Percentiles rank a stretch among this genome's conserved stretches.
phyloP scores from a whole-genome alignment of 1,139 yeast genomes.

The Zygoascus meyerae region DNA sequence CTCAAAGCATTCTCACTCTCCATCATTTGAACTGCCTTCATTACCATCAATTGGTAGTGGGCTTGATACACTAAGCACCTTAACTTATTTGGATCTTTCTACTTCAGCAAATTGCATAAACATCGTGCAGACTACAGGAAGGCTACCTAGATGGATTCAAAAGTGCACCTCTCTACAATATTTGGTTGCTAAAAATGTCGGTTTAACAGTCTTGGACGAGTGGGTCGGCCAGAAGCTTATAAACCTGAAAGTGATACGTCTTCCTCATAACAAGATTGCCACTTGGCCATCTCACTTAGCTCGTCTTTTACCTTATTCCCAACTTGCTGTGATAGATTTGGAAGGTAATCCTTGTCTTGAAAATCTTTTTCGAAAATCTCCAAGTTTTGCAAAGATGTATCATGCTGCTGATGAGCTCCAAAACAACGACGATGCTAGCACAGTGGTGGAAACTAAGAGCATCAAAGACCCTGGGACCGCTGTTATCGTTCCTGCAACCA shows the following conservation, averaged over 20 bases:
- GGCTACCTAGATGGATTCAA: slow-evolving; percentile 29
- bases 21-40: slow-evolving; percentile 5
- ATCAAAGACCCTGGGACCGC: background rate
- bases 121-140: slow-evolving; percentile 24
- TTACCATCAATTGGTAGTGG: slow-evolving; percentile 5
- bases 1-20: background rate
- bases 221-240: slow-evolving; percentile 27
- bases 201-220: slow-evolving; percentile 27
- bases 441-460: background rate
- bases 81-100: slow-evolving; percentile 27
- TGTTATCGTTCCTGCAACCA: background rate
- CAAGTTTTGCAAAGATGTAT: slow-evolving; percentile 15
- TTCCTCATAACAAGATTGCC: slow-evolving; percentile 26
- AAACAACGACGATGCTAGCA: background rate
- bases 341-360: slow-evolving; percentile 33
- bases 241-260: slow-evolving; percentile 24
- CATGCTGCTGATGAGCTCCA: slow-evolving; percentile 6
- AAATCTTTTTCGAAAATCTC: slow-evolving; percentile 20
- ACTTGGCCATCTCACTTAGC: slow-evolving; percentile 32
- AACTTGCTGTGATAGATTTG: slow-evolving; percentile 25
- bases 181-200: slow-evolving; percentile 25
- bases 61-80: slow-evolving; percentile 13
- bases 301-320: slow-evolving; percentile 21
- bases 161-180: slow-evolving; percentile 25
- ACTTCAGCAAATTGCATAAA: slow-evolving; percentile 17